These are phyloP conservation scores for Micractinium conductrix DNA, from an alignment of 139 green algal species.

Conservation along the genomic window DNA sequence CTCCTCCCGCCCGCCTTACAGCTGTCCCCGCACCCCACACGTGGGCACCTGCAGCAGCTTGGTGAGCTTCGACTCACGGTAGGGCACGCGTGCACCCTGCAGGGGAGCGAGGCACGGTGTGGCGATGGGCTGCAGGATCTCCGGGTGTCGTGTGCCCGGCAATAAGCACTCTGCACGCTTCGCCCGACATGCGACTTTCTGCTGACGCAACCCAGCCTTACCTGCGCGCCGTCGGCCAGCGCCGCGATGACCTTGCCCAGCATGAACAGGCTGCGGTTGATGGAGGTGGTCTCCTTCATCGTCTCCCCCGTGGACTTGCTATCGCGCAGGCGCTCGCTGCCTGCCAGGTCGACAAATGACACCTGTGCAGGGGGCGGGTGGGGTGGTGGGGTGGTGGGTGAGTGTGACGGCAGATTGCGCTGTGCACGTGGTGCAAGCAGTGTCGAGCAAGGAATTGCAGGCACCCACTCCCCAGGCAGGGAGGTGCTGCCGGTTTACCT, in stretches of 20 bases:
- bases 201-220: not conserved
- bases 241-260: slow-evolving; percentile 84
- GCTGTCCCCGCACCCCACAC: not conserved
- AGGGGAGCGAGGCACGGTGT: no score
- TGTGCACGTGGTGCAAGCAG: not conserved
- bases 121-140: no score
- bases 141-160: no score
- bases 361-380: slow-evolving; percentile 42
- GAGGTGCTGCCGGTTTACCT: no score
- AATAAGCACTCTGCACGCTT: no score
- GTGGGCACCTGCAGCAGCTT: slow-evolving; percentile 47
- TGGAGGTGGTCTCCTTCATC: slow-evolving; percentile 90
- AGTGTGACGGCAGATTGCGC: not conserved
- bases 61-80: slow-evolving; percentile 64
- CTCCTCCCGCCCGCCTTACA: no score
- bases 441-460: not conserved
- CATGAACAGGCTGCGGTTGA: slow-evolving; percentile 94
- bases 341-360: slow-evolving; percentile 94
- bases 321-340: slow-evolving; percentile 89
- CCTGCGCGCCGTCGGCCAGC: slow-evolving; percentile 36
- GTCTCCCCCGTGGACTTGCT: slow-evolving; percentile 71
- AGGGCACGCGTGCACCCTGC: slow-evolving; percentile 34
- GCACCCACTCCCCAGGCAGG: no score
- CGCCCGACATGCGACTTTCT: no score
- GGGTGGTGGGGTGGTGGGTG: not conserved